Percentiles rank a stretch among this genome's conserved stretches.
phyloP scores from a whole-genome alignment of 1,284 basidiomycete genomes.

The Megacollybia platyphylla region DNA sequence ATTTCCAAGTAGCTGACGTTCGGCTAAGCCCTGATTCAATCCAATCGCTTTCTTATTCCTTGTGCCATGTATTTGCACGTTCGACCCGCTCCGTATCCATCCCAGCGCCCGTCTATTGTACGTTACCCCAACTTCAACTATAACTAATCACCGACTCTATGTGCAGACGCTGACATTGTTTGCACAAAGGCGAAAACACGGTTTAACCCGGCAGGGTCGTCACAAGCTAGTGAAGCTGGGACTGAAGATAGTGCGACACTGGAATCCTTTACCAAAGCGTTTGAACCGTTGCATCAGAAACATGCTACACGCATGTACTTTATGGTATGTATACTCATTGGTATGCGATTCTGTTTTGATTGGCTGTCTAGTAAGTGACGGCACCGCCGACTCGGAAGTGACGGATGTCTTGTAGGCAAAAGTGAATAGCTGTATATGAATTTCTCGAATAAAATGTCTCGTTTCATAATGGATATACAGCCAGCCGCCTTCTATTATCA shows the following conservation, averaged over 20 bases:
- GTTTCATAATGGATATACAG: too few species aligned
- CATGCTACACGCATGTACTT: not conserved
- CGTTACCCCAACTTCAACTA: conserved; percentile 13
- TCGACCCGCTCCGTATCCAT: conserved; percentile 70
- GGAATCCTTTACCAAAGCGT: not conserved
- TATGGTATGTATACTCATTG: not conserved
- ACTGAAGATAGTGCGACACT: not conserved
- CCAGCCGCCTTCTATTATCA: too few species aligned
- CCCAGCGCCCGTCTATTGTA: conserved; percentile 76
- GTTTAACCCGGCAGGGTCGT: conserved; percentile 40
- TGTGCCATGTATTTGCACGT: conserved; percentile 75
- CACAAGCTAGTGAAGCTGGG: not conserved
- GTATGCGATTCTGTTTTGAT: too few species aligned
- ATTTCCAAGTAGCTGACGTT: not conserved
- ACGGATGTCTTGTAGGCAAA: too few species aligned
- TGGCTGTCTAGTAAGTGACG: too few species aligned
- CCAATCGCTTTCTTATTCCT: conserved; percentile 59
- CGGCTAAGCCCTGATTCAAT: conserved; percentile 43
- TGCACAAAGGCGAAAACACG: conserved; percentile 72
- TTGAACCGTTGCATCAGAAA: not conserved
- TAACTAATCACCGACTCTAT: not conserved
- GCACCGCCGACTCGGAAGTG: too few species aligned
- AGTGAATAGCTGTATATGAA: too few species aligned
- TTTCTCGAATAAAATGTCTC: too few species aligned
- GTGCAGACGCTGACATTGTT: conserved; percentile 44